Evolutionary conservation across 768 basidiomycete species (phyloP).

Genomic region (Gymnopilus dilepis): DNA sequence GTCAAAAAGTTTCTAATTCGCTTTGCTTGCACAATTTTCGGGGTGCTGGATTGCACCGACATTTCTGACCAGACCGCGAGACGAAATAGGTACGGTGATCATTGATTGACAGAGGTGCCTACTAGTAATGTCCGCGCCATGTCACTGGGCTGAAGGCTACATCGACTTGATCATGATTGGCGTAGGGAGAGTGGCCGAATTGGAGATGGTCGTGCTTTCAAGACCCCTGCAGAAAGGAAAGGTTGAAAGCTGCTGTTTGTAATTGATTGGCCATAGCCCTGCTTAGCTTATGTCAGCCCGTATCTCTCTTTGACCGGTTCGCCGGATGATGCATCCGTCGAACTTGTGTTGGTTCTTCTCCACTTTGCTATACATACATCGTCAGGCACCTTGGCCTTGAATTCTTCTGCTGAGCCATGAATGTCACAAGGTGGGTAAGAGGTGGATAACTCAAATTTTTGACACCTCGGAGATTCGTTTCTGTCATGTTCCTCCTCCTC

Average conservation of each 20-base stretch:
- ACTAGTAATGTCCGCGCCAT: too few relatives aligned
- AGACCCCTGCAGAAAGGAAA: too few relatives aligned
- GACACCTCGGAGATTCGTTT: neutral
- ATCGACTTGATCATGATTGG: too few relatives aligned
- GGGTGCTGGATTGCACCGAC: neutral
- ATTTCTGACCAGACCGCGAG: neutral
- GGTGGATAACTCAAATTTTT: neutral
- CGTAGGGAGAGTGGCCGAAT: neutral
- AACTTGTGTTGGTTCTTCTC: neutral
- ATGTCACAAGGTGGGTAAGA: neutral
- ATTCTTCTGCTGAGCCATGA: neutral
- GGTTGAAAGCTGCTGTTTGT: neutral
- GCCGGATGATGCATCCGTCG: neutral
- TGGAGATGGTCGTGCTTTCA: neutral
- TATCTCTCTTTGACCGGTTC: neutral
- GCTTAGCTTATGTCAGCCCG: neutral
- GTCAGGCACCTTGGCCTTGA: neutral
- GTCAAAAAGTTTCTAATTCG: neutral
- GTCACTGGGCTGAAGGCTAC: too few relatives aligned
- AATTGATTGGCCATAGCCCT: neutral
- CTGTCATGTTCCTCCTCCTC: neutral
- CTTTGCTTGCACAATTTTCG: neutral
- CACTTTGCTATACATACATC: neutral
- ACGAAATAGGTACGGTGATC: neutral
- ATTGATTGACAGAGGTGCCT: neutral